These are phyloP conservation scores for Breviolum minutum DNA, from an alignment of 73 alveolate genomes.

Conservation along the genomic window DNA sequence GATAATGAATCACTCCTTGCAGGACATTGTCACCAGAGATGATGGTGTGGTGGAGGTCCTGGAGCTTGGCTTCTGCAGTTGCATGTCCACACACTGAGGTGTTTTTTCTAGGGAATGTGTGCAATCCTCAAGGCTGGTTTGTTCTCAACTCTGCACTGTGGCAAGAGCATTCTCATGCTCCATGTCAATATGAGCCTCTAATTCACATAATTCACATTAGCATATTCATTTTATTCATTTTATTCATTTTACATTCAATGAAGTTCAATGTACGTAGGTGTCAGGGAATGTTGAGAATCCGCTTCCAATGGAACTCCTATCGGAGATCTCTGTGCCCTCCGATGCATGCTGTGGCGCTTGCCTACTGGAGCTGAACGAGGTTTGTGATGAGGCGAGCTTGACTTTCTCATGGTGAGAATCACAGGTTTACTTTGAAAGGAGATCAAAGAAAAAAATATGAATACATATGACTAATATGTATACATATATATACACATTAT, in stretches of 20 bases:
- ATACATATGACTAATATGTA: too few relatives aligned
- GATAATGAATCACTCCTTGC: neutral
- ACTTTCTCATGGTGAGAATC: neutral
- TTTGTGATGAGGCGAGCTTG: neutral
- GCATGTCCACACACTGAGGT: neutral
- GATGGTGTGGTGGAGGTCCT: constrained; percentile 66
- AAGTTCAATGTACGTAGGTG: too few relatives aligned
- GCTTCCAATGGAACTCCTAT: neutral
- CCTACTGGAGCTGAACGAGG: constrained; percentile 52
- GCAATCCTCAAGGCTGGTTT: too few relatives aligned
- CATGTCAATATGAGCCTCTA: too few relatives aligned
- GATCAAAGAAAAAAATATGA: too few relatives aligned
- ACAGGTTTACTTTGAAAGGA: neutral
- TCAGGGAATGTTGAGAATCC: too few relatives aligned
- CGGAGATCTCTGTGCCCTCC: neutral
- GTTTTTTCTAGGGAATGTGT: neutral
- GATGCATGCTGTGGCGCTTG: constrained; percentile 74
- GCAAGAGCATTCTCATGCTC: too few relatives aligned
- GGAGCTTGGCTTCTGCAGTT: neutral
- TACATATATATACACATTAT: too few relatives aligned
- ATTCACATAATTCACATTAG: too few relatives aligned
- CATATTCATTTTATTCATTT: too few relatives aligned
- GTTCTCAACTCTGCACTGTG: too few relatives aligned
- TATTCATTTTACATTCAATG: too few relatives aligned
- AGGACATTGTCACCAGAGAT: constrained; percentile 74